These are phyloP conservation scores for Euphorbia lathyris DNA, from an alignment of 345 rosid species.

Conservation along the genomic window DNA sequence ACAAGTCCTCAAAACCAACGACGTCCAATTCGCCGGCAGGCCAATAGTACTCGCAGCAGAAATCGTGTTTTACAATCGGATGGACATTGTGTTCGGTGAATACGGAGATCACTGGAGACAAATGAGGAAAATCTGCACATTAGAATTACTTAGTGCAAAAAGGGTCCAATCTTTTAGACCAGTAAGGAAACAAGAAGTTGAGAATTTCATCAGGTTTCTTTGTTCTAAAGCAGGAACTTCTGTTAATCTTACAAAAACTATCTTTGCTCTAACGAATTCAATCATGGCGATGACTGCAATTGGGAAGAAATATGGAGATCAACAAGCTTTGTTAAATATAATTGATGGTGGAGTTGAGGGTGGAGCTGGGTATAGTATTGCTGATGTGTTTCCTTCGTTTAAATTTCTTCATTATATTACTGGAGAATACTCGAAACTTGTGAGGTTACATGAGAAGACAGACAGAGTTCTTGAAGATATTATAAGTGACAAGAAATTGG, in stretches of 20 bases:
- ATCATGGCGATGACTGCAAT: constrained; percentile 24
- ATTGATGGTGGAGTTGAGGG: not conserved
- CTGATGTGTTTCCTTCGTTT: constrained; percentile 11
- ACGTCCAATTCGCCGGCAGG: not conserved
- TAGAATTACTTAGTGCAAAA: constrained; percentile 17
- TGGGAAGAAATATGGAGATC: constrained; percentile 16
- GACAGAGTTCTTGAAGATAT: not conserved
- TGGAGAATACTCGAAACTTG: not conserved
- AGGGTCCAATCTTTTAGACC: constrained; percentile 22
- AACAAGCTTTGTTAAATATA: constrained; percentile 10
- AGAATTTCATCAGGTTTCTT: constrained; percentile 2
- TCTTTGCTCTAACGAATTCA: not conserved
- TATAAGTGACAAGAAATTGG: not conserved
- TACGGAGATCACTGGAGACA: not conserved
- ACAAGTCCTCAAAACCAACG: not conserved
- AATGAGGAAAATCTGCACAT: not conserved
- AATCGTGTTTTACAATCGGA: not conserved
- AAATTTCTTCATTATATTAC: not conserved
- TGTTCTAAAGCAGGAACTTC: not conserved
- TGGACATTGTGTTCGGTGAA: not conserved
- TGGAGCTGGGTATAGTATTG: not conserved
- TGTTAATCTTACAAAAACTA: constrained; percentile 19
- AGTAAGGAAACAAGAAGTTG: constrained; percentile 21
- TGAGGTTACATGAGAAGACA: not conserved
- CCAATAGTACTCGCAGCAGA: not conserved